phyloP scores from a whole-genome alignment of 192 early-diverging fungal genomes.

The Entomortierella parvispora region DNA sequence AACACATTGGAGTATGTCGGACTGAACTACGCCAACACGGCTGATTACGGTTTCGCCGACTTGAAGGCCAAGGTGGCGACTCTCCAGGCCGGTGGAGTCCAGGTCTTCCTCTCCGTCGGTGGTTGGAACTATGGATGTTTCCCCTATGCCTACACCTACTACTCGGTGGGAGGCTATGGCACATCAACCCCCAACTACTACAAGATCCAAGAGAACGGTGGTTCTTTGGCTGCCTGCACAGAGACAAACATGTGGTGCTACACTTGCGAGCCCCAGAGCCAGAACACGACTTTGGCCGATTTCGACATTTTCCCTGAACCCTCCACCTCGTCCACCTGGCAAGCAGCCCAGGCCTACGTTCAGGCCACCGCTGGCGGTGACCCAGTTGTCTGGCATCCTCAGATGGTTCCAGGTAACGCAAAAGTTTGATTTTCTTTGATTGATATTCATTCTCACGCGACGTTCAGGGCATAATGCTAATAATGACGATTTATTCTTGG shows the following conservation, averaged over 20 bases:
- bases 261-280: slow-evolving; percentile 50
- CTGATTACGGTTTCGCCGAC: slow-evolving; percentile 45
- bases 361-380: slow-evolving; percentile 21
- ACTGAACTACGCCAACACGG: slow-evolving; percentile 25
- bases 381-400: slow-evolving; percentile 38
- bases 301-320: slow-evolving; percentile 54
- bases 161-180: slow-evolving; percentile 49
- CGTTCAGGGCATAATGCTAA: too few relatives aligned
- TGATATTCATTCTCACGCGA: too few relatives aligned
- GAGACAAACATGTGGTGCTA: slow-evolving; percentile 55
- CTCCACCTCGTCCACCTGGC: slow-evolving; percentile 28
- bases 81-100: slow-evolving; percentile 33
- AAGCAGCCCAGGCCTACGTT: slow-evolving; percentile 21
- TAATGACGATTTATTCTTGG: too few relatives aligned
- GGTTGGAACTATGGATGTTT: slow-evolving; percentile 55
- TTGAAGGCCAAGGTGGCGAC: slow-evolving; percentile 23
- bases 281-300: slow-evolving; percentile 32
- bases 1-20: slow-evolving; percentile 45
- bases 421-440: too few relatives aligned
- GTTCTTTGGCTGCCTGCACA: slow-evolving; percentile 27
- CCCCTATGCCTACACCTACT: slow-evolving; percentile 50
- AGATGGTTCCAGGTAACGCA: slow-evolving; percentile 38
- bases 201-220: slow-evolving; percentile 36
- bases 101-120: slow-evolving; percentile 47
- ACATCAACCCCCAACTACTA: slow-evolving; percentile 50